A percentile compares a stretch with the other conserved stretches of the same genome.
phyloP scores from a whole-genome alignment of 2,329 filamentous ascomycete species.

The Alternaria gaisen region DNA sequence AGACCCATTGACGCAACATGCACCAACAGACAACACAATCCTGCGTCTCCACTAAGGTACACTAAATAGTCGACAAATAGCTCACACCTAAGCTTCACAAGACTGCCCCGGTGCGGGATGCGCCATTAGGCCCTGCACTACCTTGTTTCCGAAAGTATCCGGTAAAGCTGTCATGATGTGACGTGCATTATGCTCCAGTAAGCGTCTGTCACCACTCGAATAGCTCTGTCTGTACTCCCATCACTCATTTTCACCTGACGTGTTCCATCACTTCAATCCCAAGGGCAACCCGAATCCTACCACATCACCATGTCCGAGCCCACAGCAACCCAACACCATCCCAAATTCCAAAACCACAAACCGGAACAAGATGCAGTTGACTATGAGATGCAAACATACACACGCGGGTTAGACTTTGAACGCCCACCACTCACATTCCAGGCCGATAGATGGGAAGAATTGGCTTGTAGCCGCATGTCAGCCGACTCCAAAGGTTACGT shows the following conservation, averaged over 20 bases:
- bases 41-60: not conserved
- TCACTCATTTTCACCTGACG: not conserved
- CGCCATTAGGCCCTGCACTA: slow-evolving; percentile 4
- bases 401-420: slow-evolving; percentile 45
- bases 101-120: not conserved
- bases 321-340: slow-evolving; percentile 17
- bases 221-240: not conserved
- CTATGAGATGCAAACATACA: slow-evolving; percentile 44
- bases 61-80: not conserved
- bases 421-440: slow-evolving; percentile 48
- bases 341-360: slow-evolving; percentile 17
- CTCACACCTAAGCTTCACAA: not conserved
- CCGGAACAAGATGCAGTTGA: slow-evolving; percentile 28
- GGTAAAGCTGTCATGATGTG: slow-evolving; percentile 8
- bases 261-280: not conserved
- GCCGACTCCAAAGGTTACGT: slow-evolving; percentile 48
- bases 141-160: slow-evolving; percentile 1
- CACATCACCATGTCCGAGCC: slow-evolving; percentile 18
- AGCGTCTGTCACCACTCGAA: not conserved
- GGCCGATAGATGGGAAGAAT: slow-evolving; percentile 28
- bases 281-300: not conserved
- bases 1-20: not conserved
- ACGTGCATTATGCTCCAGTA: not conserved
- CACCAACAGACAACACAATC: not conserved
- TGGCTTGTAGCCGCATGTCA: slow-evolving; percentile 39